phyloP scores from a whole-genome alignment of 1,139 yeast species.

The Pneumocystis sp. region DNA sequence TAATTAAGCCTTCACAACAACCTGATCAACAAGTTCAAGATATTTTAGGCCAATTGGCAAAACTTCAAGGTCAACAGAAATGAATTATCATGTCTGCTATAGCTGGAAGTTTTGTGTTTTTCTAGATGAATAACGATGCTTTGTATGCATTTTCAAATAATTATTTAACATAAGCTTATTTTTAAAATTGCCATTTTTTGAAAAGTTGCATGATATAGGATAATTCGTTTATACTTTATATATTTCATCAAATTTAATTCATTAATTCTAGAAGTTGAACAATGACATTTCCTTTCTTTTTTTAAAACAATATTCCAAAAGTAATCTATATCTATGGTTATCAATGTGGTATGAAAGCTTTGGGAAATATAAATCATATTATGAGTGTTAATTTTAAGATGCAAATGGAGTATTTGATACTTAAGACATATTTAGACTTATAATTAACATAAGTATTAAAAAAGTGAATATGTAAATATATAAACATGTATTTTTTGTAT shows the following conservation, averaged over 20 bases:
- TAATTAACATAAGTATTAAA: not conserved
- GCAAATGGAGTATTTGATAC: not conserved
- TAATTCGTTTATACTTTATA: not conserved
- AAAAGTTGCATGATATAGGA: not conserved
- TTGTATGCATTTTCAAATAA: not conserved
- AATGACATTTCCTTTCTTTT: not conserved
- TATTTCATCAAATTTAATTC: not conserved
- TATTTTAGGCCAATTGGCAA: not conserved
- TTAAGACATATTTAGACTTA: not conserved
- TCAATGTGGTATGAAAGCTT: not conserved
- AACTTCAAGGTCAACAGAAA: not conserved
- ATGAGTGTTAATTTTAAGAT: not conserved
- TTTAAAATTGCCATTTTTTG: not conserved
- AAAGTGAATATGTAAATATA: not conserved
- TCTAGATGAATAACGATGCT: not conserved
- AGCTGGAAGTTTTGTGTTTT: not conserved
- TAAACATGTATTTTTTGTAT: not conserved
- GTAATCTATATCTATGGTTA: not conserved
- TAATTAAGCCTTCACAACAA: conserved; percentile 10
- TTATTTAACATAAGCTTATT: not conserved
- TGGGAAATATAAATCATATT: not conserved
- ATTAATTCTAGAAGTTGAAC: not conserved
- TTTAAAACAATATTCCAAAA: not conserved
- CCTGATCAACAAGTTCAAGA: conserved; percentile 11
- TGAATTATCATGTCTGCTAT: not conserved